These are phyloP conservation scores for Nicotiana benthamiana DNA, from an alignment of 257 asterid species.

Conservation along the genomic window DNA sequence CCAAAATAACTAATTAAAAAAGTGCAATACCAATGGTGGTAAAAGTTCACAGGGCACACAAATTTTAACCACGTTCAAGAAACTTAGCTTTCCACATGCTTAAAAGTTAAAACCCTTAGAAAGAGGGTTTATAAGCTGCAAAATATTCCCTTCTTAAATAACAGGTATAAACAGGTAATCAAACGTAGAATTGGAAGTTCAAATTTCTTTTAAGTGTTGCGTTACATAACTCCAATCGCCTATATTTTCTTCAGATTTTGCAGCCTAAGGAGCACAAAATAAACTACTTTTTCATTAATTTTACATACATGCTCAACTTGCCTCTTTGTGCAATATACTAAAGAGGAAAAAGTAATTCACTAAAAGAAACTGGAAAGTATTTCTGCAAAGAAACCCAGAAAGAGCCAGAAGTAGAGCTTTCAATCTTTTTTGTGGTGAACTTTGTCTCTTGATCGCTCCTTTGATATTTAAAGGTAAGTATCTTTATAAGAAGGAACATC, in stretches of 20 bases:
- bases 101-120: background rate
- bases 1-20: background rate
- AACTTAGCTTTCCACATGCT: background rate
- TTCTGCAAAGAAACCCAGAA: background rate
- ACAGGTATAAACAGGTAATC: background rate
- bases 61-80: background rate
- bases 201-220: background rate
- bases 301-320: no score
- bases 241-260: background rate
- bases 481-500: background rate
- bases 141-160: background rate
- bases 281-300: no score
- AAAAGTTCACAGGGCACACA: background rate
- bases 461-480: background rate
- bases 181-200: background rate
- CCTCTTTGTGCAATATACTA: no score
- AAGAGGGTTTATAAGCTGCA: background rate
- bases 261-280: background rate
- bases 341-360: no score
- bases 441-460: background rate
- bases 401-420: background rate
- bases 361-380: no score
- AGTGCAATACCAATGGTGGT: background rate
- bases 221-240: background rate
- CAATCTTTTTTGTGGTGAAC: background rate